These are phyloP conservation scores for Saururus chinensis DNA, from an alignment of 164 flowering plant genomes.

Conservation along the genomic window DNA sequence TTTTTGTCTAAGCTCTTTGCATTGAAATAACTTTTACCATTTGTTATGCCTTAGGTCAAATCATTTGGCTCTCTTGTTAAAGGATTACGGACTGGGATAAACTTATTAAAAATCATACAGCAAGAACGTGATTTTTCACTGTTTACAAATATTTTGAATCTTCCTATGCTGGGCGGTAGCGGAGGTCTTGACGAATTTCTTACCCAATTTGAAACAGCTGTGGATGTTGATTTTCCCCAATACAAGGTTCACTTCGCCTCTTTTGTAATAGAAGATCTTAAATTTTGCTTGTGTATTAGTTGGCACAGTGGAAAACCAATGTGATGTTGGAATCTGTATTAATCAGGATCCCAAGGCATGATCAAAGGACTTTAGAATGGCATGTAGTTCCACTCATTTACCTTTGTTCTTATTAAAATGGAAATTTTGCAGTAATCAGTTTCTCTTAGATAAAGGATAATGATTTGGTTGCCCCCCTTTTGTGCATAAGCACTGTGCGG, in stretches of 20 bases:
- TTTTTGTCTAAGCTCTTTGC: not conserved
- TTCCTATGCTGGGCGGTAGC: slow-evolving; percentile 44
- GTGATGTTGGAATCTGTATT: not conserved
- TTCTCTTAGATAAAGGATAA: too few relatives aligned
- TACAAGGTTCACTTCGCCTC: slow-evolving; percentile 42
- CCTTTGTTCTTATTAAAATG: too few relatives aligned
- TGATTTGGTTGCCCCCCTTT: too few relatives aligned
- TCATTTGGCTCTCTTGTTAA: slow-evolving; percentile 73
- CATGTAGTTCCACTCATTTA: too few relatives aligned
- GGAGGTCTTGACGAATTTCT: slow-evolving; percentile 58
- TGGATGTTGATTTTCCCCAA: slow-evolving; percentile 76
- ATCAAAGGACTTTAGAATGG: too few relatives aligned
- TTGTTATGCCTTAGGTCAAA: slow-evolving; percentile 47
- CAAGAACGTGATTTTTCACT: slow-evolving; percentile 23
- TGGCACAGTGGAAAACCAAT: not conserved
- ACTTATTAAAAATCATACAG: slow-evolving; percentile 42
- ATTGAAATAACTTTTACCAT: not conserved
- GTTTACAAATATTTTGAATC: slow-evolving; percentile 33
- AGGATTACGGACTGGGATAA: slow-evolving; percentile 61
- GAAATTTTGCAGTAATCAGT: too few relatives aligned
- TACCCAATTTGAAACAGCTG: slow-evolving; percentile 80
- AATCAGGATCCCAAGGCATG: too few relatives aligned
- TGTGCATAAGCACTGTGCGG: too few relatives aligned
- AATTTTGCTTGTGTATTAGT: not conserved
- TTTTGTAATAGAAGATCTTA: too few relatives aligned